Conservation (phyloP, 1,284 basidiomycete genomes). For the Pholiota adiposa region DNA sequence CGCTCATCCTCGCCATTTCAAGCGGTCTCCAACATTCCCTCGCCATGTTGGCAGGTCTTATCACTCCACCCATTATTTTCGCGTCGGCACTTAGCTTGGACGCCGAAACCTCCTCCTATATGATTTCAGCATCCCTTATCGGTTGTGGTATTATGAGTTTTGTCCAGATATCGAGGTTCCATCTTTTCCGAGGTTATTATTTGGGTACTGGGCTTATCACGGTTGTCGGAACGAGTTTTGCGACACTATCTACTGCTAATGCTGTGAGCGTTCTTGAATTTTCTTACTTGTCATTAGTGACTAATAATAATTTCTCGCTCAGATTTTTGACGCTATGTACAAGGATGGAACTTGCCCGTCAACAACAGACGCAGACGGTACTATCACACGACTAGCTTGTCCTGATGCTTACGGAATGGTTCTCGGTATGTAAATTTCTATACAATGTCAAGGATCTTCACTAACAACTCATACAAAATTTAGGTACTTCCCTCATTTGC, state of each 20-base stretch:
- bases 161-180: conserved; percentile 75
- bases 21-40: conserved; percentile 80
- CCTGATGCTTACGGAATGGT: conserved; percentile 83
- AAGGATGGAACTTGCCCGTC: conserved; percentile 78
- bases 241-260: conserved; percentile 77
- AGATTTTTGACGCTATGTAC: conserved; percentile 77
- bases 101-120: conserved; percentile 65
- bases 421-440: conserved; percentile 49
- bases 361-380: conserved; percentile 61
- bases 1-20: conserved; percentile 68
- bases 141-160: conserved; percentile 79
- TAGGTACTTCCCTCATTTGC: conserved; percentile 79
- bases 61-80: conserved; percentile 84
- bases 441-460: no score
- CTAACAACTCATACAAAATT: neutral
- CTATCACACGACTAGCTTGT: conserved; percentile 63
- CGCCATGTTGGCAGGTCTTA: conserved; percentile 80
- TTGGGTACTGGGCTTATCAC: conserved; percentile 81
- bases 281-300: neutral
- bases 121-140: conserved; percentile 84
- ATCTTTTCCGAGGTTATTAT: conserved; percentile 63
- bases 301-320: neutral
- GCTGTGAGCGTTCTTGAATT: conserved; percentile 46
- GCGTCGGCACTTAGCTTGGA: conserved; percentile 66
- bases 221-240: conserved; percentile 87